These are phyloP conservation scores for Heterobasidion annosum DNA, from an alignment of 1,284 basidiomycete genomes.

Conservation along the genomic window DNA sequence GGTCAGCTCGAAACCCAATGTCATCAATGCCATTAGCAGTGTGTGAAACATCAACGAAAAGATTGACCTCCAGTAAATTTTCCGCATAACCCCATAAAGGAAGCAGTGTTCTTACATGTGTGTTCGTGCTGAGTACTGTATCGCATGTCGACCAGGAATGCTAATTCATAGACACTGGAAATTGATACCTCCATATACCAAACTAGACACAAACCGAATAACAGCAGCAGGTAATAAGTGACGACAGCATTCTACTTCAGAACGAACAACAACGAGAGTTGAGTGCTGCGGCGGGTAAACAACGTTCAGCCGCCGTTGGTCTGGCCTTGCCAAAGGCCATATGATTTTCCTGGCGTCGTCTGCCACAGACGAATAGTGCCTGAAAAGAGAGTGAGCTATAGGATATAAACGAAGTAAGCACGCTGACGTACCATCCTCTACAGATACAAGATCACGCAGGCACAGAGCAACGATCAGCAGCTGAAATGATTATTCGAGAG, in stretches of 20 bases:
- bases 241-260: background rate
- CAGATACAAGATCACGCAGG: background rate
- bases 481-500: conserved; percentile 9
- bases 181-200: background rate
- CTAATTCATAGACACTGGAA: too few species aligned
- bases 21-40: too few species aligned
- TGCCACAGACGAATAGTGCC: conserved; percentile 96
- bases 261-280: too few species aligned
- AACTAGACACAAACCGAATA: background rate
- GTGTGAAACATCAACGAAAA: background rate
- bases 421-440: conserved; percentile 62
- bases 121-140: too few species aligned
- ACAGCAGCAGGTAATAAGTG: background rate
- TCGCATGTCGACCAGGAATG: too few species aligned
- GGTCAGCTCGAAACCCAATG: too few species aligned
- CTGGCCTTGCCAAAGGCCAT: conserved; percentile 85
- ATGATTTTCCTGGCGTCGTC: conserved; percentile 86
- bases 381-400: conserved; percentile 17
- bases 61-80: too few species aligned
- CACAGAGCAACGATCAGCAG: conserved; percentile 9
- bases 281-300: too few species aligned
- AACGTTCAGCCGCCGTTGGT: conserved; percentile 34
- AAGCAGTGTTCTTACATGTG: too few species aligned
- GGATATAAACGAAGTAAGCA: background rate
- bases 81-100: too few species aligned